A percentile compares a stretch with the other conserved stretches of the same genome.
These are phyloP conservation scores for Symbiodinium natans DNA, from an alignment of 73 alveolate species.

Conservation along the genomic window DNA sequence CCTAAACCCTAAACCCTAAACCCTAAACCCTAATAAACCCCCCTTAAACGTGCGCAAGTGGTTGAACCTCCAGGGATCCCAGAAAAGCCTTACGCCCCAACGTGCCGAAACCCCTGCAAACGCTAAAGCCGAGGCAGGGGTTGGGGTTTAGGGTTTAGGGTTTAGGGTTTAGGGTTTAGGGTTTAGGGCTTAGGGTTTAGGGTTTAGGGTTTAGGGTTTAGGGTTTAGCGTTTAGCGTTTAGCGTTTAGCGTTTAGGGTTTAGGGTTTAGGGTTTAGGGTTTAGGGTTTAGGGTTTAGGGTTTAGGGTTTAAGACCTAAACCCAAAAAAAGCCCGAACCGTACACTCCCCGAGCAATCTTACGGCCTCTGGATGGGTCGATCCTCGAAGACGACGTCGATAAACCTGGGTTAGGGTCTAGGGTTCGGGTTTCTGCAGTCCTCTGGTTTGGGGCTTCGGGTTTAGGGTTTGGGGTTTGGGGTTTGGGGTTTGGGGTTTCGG, in stretches of 20 bases:
- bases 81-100: neutral
- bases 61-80: neutral
- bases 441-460: neutral
- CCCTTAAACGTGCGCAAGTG: no score
- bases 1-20: neutral
- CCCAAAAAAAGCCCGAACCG: no score
- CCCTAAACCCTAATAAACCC: neutral
- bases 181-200: no score
- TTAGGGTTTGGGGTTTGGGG: neutral
- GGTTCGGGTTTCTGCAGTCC: neutral
- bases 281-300: no score
- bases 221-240: no score
- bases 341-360: no score
- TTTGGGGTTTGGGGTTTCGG: neutral
- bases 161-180: no score
- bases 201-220: no score
- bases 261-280: no score
- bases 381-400: constrained; percentile 84
- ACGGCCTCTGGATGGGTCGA: constrained; percentile 88
- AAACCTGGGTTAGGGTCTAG: constrained; percentile 4
- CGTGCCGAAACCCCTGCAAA: neutral
- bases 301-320: neutral
- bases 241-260: no score
- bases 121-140: no score
- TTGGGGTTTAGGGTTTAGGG: no score